Evolutionary conservation across 2,329 filamentous ascomycete species (phyloP).

Genomic region (Xylaria arbuscula): DNA sequence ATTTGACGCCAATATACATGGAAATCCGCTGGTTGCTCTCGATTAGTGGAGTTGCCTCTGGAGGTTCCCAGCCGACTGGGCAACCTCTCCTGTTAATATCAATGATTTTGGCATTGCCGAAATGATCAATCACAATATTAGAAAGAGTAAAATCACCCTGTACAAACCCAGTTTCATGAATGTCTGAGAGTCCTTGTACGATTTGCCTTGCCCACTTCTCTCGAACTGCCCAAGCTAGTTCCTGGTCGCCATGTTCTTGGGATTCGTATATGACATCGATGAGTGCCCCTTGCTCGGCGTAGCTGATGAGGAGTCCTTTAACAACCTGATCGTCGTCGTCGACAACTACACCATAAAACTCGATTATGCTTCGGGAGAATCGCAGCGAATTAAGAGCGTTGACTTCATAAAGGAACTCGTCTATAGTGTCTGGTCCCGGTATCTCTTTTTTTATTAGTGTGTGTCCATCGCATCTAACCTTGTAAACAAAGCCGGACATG

Average conservation of each 20-base stretch:
- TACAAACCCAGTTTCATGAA: conserved; percentile 95
- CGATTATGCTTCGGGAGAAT: conserved; percentile 80
- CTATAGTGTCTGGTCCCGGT: conserved; percentile 91
- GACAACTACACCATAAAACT: conserved; percentile 87
- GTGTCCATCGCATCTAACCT: conserved; percentile 76
- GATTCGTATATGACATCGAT: conserved; percentile 90
- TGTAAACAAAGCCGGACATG: conserved; percentile 97
- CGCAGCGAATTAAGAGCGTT: conserved; percentile 87
- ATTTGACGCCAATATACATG: conserved; percentile 99
- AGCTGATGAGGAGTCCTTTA: conserved; percentile 90
- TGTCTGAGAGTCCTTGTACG: conserved; percentile 86
- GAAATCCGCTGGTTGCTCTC: conserved; percentile 89
- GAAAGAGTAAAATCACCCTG: conserved; percentile 98
- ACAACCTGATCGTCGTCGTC: conserved; percentile 79
- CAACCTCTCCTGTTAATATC: conserved; percentile 98
- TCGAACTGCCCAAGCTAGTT: conserved; percentile 75
- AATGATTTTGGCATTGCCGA: conserved; percentile 93
- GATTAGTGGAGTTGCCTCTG: conserved; percentile 86
- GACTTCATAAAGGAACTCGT: conserved; percentile 97
- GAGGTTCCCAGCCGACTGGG: conserved; percentile 96
- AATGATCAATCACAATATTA: conserved; percentile 91
- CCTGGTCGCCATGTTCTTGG: conserved; percentile 64
- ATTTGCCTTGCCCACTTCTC: conserved; percentile 94
- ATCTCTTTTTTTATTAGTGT: conserved; percentile 97
- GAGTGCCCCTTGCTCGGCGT: conserved; percentile 85